Evolutionary conservation across 768 basidiomycete species (phyloP).

Genomic region (Xerocomellus dryophilus): DNA sequence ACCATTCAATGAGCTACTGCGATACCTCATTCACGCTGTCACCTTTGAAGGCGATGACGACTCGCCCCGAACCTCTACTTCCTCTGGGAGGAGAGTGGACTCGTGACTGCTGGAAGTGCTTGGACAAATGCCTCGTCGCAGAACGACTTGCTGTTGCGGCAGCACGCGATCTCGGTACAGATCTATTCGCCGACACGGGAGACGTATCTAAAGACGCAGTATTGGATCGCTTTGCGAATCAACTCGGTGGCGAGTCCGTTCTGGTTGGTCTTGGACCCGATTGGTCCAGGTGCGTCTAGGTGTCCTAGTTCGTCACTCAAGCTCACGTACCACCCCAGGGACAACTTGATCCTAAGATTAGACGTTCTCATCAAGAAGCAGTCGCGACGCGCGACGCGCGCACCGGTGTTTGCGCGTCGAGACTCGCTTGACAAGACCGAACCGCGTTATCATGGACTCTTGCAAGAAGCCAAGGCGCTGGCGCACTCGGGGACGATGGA

Average conservation of each 20-base stretch:
- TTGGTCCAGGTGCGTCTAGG: conserved; percentile 55
- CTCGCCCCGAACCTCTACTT: not conserved
- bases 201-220: conserved; percentile 55
- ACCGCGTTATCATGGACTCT: conserved; percentile 56
- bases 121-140: conserved; percentile 78
- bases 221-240: conserved; percentile 52
- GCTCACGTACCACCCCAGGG: conserved; percentile 11
- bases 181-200: conserved; percentile 49
- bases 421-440: conserved; percentile 32
- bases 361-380: conserved; percentile 31
- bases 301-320: not conserved
- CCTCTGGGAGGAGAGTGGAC: conserved; percentile 47
- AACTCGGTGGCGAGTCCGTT: conserved; percentile 46
- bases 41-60: conserved; percentile 9
- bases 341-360: conserved; percentile 29
- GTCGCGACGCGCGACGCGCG: conserved; percentile 6
- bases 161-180: conserved; percentile 25
- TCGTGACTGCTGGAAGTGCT: conserved; percentile 74
- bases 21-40: conserved; percentile 18
- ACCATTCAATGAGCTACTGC: conserved; percentile 18
- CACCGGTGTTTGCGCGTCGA: not conserved
- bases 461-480: conserved; percentile 30
- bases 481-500: conserved; percentile 20
- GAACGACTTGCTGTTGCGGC: conserved; percentile 53
- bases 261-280: conserved; percentile 41